Percentiles rank a stretch among this genome's conserved stretches.
phyloP scores from a whole-genome alignment of 108 stramenopile species.

The Mediolabrus comicus region DNA sequence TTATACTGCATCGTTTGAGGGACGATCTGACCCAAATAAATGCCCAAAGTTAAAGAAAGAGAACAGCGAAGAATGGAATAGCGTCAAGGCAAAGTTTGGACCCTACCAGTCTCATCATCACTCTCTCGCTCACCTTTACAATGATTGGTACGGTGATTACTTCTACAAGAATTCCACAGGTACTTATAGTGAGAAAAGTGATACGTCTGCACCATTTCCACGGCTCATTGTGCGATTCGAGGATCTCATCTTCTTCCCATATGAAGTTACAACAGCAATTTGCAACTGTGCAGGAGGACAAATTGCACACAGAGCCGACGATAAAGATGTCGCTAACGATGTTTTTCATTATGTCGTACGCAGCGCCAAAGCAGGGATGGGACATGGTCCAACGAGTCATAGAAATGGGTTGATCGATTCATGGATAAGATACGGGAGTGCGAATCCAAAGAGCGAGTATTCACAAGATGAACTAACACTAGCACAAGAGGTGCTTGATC shows the following conservation, averaged over 20 bases:
- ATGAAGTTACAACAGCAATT: conserved; percentile 45
- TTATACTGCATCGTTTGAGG: conserved; percentile 45
- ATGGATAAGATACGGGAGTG: conserved; percentile 57
- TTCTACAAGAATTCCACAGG: conserved; percentile 18
- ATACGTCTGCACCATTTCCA: conserved; percentile 47
- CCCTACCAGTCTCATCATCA: conserved; percentile 48
- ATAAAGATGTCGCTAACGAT: conserved; percentile 42
- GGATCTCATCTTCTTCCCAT: conserved; percentile 59
- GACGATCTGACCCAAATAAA: conserved; percentile 4
- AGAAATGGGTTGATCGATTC: conserved; percentile 71
- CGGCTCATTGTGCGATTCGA: conserved; percentile 66
- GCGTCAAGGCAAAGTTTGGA: conserved; percentile 63
- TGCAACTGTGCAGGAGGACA: conserved; percentile 82
- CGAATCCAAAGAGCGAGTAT: conserved; percentile 32
- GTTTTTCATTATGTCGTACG: conserved; percentile 61
- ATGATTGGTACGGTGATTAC: conserved; percentile 81
- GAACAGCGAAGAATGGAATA: conserved; percentile 45
- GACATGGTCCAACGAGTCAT: conserved; percentile 59
- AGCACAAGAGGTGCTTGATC: conserved; percentile 47
- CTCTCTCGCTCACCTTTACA: conserved; percentile 69
- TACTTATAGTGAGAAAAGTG: background rate
- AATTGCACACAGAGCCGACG: conserved; percentile 42
- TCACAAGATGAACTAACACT: conserved; percentile 25
- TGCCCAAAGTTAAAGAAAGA: conserved; percentile 25
- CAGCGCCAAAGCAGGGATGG: conserved; percentile 72